phyloP scores from a whole-genome alignment of 257 asterid genomes.

The Gentiana dahurica region DNA sequence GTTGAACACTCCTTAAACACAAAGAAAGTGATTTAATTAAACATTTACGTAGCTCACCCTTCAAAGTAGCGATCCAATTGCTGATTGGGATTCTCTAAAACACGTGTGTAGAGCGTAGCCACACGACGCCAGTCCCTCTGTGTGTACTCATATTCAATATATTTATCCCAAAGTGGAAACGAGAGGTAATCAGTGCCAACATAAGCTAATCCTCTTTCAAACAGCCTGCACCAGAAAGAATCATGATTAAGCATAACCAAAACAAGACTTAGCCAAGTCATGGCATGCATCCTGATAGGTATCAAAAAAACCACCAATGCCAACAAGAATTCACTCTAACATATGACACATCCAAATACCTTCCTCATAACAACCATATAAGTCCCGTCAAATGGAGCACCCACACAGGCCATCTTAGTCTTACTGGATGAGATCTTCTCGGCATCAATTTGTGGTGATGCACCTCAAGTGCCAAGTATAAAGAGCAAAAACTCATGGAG shows the following conservation, averaged over 20 bases:
- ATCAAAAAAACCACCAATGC: conserved; percentile 22
- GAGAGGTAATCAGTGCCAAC: conserved; percentile 91
- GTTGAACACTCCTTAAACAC: background rate
- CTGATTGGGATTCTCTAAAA: conserved; percentile 83
- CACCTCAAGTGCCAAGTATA: conserved; percentile 82
- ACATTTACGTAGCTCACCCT: conserved; percentile 43
- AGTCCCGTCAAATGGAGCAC: conserved; percentile 62
- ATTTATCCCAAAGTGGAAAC: conserved; percentile 98
- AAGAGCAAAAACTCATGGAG: conserved; percentile 55
- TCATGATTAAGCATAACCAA: conserved; percentile 14
- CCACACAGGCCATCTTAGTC: conserved; percentile 69
- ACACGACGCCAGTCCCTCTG: conserved; percentile 85
- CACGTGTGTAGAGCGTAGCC: conserved; percentile 73
- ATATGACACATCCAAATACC: conserved; percentile 66
- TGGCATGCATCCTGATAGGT: conserved; percentile 24
- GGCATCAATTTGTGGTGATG: conserved; percentile 64
- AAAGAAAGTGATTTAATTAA: too few species aligned
- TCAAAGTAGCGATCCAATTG: conserved; percentile 96
- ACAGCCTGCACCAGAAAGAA: conserved; percentile 54
- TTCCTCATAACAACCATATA: conserved; percentile 74
- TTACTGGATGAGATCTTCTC: conserved; percentile 63
- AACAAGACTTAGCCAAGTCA: conserved; percentile 12
- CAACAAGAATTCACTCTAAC: conserved; percentile 46
- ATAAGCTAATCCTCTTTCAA: conserved; percentile 91
- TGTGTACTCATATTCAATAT: conserved; percentile 76